phyloP scores from a whole-genome alignment of 2,329 filamentous ascomycete species.

The Ophiostoma montium region DNA sequence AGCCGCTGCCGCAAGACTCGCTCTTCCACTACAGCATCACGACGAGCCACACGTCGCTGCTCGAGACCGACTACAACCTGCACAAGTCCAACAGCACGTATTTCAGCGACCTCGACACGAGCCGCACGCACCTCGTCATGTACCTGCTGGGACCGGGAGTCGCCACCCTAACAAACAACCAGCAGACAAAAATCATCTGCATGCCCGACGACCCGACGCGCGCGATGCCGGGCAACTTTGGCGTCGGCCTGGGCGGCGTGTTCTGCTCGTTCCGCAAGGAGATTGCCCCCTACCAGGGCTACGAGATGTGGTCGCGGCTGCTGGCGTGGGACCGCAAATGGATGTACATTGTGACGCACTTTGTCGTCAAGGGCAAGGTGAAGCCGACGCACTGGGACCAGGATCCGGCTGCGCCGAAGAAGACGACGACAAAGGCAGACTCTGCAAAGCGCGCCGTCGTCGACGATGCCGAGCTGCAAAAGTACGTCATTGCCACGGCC shows the following conservation, averaged over 20 bases:
- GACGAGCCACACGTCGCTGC: constrained; percentile 18
- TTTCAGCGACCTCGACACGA: constrained; percentile 73
- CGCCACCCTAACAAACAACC: constrained; percentile 34
- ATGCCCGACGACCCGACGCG: constrained; percentile 24
- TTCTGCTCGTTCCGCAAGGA: constrained; percentile 61
- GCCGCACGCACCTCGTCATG: constrained; percentile 66
- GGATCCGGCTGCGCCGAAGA: constrained; percentile 14
- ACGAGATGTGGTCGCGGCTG: constrained; percentile 60
- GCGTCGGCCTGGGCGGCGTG: constrained; percentile 58
- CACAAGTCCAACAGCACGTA: constrained; percentile 49
- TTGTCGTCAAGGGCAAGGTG: constrained; percentile 48
- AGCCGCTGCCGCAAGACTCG: constrained; percentile 17
- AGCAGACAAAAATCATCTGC: constrained; percentile 33
- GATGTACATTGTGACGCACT: constrained; percentile 64
- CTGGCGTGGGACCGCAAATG: constrained; percentile 70
- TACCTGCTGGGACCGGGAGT: constrained; percentile 49
- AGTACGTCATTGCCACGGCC: constrained; percentile 55
- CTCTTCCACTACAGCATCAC: constrained; percentile 25
- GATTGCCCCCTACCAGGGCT: constrained; percentile 53
- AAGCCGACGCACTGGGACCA: constrained; percentile 40
- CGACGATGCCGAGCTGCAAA: constrained; percentile 35
- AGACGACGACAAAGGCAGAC: background rate
- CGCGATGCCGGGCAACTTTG: constrained; percentile 38
- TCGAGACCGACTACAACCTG: constrained; percentile 27
- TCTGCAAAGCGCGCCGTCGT: constrained; percentile 15